phyloP scores from a whole-genome alignment of 2,329 filamentous ascomycete genomes.

The Myriosclerotinia scirpicola region DNA sequence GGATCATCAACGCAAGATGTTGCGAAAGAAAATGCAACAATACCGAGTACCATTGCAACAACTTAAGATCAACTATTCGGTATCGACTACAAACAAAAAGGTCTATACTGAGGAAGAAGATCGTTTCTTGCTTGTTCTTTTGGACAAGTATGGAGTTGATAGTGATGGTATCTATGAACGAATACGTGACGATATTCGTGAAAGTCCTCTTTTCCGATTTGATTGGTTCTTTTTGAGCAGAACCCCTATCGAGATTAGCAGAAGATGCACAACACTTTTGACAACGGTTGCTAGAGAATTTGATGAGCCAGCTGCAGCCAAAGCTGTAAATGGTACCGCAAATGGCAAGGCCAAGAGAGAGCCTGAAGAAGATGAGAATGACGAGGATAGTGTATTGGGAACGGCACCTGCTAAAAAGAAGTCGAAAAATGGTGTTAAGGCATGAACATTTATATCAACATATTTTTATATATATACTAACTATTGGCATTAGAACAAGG shows the following conservation, averaged over 20 bases:
- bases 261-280: conserved; percentile 89
- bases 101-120: conserved; percentile 99
- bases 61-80: conserved; percentile 97
- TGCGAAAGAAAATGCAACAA: conserved; percentile 92
- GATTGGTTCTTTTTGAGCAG: conserved; percentile 99
- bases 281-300: conserved; percentile 96
- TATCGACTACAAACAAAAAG: conserved; percentile 99
- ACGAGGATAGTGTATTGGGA: conserved; percentile 77
- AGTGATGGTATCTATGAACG: conserved; percentile 86
- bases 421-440: conserved; percentile 81
- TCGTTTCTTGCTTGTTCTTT: conserved; percentile 87
- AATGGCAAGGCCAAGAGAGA: conserved; percentile 75
- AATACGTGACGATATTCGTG: conserved; percentile 95
- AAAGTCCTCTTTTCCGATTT: conserved; percentile 92
- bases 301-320: conserved; percentile 60
- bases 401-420: conserved; percentile 92
- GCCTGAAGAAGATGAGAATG: conserved; percentile 77
- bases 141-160: conserved; percentile 91
- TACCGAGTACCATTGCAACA: conserved; percentile 98
- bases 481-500: conserved; percentile 70
- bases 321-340: conserved; percentile 51
- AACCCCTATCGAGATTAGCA: conserved; percentile 87
- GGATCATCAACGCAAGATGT: conserved; percentile 87
- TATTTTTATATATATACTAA: conserved; percentile 24
- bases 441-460: conserved; percentile 29